A percentile compares a stretch with the other conserved stretches of the same genome.
phyloP scores from a whole-genome alignment of 2,329 filamentous ascomycete species.

The Diaporthe citri region DNA sequence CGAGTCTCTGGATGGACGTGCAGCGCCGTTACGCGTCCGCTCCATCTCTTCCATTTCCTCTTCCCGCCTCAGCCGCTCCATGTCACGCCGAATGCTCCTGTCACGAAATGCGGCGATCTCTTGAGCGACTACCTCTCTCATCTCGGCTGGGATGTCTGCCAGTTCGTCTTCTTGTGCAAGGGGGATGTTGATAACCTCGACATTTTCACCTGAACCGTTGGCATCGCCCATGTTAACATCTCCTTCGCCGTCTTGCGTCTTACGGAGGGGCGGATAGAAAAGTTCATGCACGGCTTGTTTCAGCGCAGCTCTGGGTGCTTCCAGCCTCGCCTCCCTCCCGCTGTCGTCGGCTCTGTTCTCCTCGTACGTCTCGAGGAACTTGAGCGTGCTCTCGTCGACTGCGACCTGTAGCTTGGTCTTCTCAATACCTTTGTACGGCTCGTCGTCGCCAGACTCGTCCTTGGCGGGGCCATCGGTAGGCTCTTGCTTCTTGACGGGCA shows the following conservation, averaged over 20 bases:
- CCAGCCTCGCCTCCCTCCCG: slow-evolving; percentile 75
- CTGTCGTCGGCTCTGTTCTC: slow-evolving; percentile 74
- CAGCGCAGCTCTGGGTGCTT: slow-evolving; percentile 76
- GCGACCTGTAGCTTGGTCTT: slow-evolving; percentile 79
- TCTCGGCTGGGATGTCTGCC: slow-evolving; percentile 93
- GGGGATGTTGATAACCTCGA: slow-evolving; percentile 91
- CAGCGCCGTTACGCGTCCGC: slow-evolving; percentile 76
- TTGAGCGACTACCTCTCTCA: slow-evolving; percentile 92
- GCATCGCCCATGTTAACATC: slow-evolving; percentile 77
- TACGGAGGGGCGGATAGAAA: slow-evolving; percentile 71
- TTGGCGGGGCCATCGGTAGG: slow-evolving; percentile 57
- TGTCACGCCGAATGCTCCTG: slow-evolving; percentile 86
- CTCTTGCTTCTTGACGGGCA: slow-evolving; percentile 83
- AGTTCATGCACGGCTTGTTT: slow-evolving; percentile 77
- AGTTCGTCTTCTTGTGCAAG: slow-evolving; percentile 91
- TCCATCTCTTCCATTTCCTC: slow-evolving; percentile 94
- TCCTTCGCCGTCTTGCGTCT: slow-evolving; percentile 71
- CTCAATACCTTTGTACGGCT: slow-evolving; percentile 68
- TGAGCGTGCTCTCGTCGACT: slow-evolving; percentile 84
- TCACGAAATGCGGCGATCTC: slow-evolving; percentile 97
- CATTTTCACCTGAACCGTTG: slow-evolving; percentile 62
- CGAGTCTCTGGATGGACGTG: slow-evolving; percentile 76
- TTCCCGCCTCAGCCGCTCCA: slow-evolving; percentile 88
- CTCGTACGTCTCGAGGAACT: slow-evolving; percentile 87
- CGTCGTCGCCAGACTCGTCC: slow-evolving; percentile 54